Base-by-base conservation (phyloP, 2,329 filamentous ascomycete species). In the Fusarium setosum region DNA sequence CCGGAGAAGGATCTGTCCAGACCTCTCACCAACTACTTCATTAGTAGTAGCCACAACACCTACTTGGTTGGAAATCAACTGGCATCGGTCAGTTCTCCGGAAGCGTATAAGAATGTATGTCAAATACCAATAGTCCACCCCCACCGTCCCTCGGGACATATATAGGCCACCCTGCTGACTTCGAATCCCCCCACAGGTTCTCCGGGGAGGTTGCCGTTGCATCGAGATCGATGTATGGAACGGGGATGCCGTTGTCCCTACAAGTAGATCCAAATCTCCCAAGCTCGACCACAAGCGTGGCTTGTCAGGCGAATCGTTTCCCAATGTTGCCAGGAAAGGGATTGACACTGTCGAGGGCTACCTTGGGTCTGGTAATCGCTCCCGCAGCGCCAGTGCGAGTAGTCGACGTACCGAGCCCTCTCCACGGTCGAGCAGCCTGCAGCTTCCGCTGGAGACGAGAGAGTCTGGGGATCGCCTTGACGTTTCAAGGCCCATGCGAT, bases 221-320 rank as follows among this genome's bases (percentile, higher is more conserved):
- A 93, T 97, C 44, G 94, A 97, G 76, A 96, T 97, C 55, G 95
- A 97, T 73, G 93, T 97, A 4, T 97, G 94, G 92, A 92, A 97
- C 76, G 92, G 93, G 12, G 81, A 86, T 63, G 76, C 81, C 17
- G 76, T 76, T 40, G 73, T 77, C 5, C 76, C 74, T 6, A 76
- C 74, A 6, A 69, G 59, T 35, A 64, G 73, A 20, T 77, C 79
- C 24, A 81, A 77, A 44, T 78, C 80, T 1, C 76, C 78, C 15
- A 78, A 77, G 57, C 72, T 71, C 10, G 77, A 80, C 7, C 85
- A 88, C 65, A 78, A 77, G 55, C 80, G 81, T 31, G 80, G 81
- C 40, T 68, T 84, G 8, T 86, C 84, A 1, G 80, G 77, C 18
- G 80, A 79, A 54, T 83, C 80, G 26, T 75, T 83, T 17, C 83